A percentile compares a stretch with the other conserved stretches of the same genome.
These are phyloP conservation scores for Emericellopsis atlantica DNA, from an alignment of 2,329 filamentous ascomycete genomes.

Conservation along the genomic window DNA sequence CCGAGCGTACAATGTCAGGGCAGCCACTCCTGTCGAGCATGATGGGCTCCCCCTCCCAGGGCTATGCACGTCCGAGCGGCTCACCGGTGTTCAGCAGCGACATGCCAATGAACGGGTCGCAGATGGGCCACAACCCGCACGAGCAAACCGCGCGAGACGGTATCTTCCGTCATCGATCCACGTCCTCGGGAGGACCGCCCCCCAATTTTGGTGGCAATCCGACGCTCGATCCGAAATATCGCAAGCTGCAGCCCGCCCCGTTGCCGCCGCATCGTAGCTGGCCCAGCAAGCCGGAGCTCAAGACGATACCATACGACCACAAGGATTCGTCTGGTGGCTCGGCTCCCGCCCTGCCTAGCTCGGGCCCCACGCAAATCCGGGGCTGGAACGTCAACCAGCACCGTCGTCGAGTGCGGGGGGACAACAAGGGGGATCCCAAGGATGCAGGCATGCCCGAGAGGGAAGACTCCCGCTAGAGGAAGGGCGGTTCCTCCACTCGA, in stretches of 20 bases:
- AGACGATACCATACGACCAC: slow-evolving; percentile 46
- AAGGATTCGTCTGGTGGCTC: slow-evolving; percentile 37
- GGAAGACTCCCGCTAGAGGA: slow-evolving; percentile 7
- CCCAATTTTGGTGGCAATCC: slow-evolving; percentile 15
- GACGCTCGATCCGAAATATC: slow-evolving; percentile 25
- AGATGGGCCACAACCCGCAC: slow-evolving; percentile 12
- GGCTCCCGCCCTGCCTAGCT: slow-evolving; percentile 40
- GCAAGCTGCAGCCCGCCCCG: slow-evolving; percentile 46
- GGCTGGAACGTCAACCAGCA: slow-evolving; percentile 39
- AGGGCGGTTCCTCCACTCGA: background rate
- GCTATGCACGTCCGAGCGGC: slow-evolving; percentile 14
- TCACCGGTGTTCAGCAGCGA: slow-evolving; percentile 20
- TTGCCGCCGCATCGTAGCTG: slow-evolving; percentile 37
- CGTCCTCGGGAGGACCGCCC: slow-evolving; percentile 21
- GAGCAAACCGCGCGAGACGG: slow-evolving; percentile 4
- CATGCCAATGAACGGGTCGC: slow-evolving; percentile 10
- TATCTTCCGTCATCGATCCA: slow-evolving; percentile 20
- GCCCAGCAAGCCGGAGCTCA: slow-evolving; percentile 36
- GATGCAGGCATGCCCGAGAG: background rate
- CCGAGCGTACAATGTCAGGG: slow-evolving; percentile 20
- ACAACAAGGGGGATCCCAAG: background rate
- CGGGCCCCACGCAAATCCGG: slow-evolving; percentile 41
- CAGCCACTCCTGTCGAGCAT: slow-evolving; percentile 13
- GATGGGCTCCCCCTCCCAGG: slow-evolving; percentile 18
- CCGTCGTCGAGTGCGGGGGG: slow-evolving; percentile 16